These are phyloP conservation scores for Gloeophyllum trabeum DNA, from an alignment of 768 basidiomycete species.

Conservation along the genomic window DNA sequence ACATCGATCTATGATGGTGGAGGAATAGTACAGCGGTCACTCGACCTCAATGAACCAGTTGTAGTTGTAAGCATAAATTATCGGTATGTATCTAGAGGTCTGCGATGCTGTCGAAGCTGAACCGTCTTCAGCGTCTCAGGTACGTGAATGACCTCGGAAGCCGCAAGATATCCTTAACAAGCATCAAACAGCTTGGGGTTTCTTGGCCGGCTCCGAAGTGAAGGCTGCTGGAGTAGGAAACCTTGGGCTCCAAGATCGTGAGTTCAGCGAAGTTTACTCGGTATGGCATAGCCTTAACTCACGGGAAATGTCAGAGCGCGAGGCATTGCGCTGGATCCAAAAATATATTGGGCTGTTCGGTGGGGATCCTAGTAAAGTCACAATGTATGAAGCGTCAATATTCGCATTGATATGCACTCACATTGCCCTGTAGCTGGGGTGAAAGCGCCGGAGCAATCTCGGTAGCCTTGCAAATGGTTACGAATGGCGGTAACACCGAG, in stretches of 20 bases:
- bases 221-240: slow-evolving; percentile 28
- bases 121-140: not conserved
- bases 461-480: slow-evolving; percentile 28
- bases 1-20: slow-evolving; percentile 12
- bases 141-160: no score
- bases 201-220: slow-evolving; percentile 28
- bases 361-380: slow-evolving; percentile 32
- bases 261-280: slow-evolving; percentile 2
- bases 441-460: slow-evolving; percentile 45
- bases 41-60: slow-evolving; percentile 12
- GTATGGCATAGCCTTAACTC: not conserved
- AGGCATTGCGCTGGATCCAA: slow-evolving; percentile 32
- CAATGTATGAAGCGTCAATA: slow-evolving; percentile 19
- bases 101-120: no score
- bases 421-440: slow-evolving; percentile 25
- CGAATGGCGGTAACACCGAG: slow-evolving; percentile 24
- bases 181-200: slow-evolving; percentile 27
- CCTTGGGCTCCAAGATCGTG: slow-evolving; percentile 39
- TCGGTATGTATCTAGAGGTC: no score
- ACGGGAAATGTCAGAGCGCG: slow-evolving; percentile 15
- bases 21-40: slow-evolving; percentile 11
- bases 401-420: not conserved
- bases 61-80: slow-evolving; percentile 18
- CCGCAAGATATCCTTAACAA: not conserved
- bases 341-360: slow-evolving; percentile 30